Base-by-base conservation (phyloP, 176 grass and related monocot species). In the Leersia perrieri region DNA sequence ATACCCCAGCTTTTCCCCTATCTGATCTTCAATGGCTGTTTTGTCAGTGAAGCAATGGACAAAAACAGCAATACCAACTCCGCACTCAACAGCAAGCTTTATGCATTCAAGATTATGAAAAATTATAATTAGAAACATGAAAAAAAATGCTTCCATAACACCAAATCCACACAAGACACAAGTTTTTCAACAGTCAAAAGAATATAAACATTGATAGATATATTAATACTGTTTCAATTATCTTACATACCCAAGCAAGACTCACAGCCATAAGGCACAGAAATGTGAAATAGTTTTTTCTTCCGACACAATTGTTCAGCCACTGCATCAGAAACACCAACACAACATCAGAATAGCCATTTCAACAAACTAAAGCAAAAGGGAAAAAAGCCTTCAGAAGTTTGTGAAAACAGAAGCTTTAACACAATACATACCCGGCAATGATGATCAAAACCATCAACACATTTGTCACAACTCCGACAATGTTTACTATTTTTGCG, bases 241-340 rank as follows among this genome's bases (percentile, higher is more conserved):
- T 44, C 77, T 7, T 66, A 84, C 86, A 90, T 92, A 99, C 96
- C 96, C 96, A 99, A 73, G 82, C 61, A 81, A 99, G 90, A 80
- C 96, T 85, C 22, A 86, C 78, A 9, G 90, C 92, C 96, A 99
- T 99, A 66, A 99, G 96, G 79, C 88, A 79, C 42, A 99, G 84
- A 81, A 99, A 99, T 9, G 90, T 90, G 40, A 74, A 60, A 62
- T 99, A 99, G 80, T 99, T 99, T 83, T 93, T 99, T 35, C 88
- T 89, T 74, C 96, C 96, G 64, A 99, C 96, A 88, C 96, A 99
- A 85, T 99, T 99, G 78, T 99, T 99, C 66, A 99, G 88, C 96
- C 96, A 99, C 96, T 99, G 86, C 72, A 84, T 61, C 57, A 85
- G 30, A 72, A 78, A 69, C 41, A 75, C 26, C 39, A 32, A 72